Percentiles rank a stretch among this genome's conserved stretches.
These are phyloP conservation scores for Elasticomyces elasticus DNA, from an alignment of 495 filamentous ascomycete species.

Conservation along the genomic window DNA sequence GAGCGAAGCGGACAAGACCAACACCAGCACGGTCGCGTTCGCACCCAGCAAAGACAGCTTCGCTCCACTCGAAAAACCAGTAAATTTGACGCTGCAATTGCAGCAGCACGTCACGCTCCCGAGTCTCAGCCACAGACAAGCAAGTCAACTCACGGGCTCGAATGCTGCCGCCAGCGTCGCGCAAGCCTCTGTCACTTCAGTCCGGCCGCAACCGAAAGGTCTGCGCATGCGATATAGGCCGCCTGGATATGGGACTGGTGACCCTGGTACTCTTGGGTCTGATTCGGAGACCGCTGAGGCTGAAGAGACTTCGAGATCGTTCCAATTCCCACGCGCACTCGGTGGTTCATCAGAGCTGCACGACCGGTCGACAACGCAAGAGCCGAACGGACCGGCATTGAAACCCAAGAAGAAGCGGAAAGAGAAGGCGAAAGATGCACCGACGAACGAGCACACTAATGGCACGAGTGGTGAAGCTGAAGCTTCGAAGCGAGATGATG, in stretches of 20 bases:
- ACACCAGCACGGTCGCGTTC: neutral
- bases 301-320: neutral
- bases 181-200: slow-evolving; percentile 21
- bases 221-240: slow-evolving; percentile 53
- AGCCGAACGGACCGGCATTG: neutral
- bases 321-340: slow-evolving; percentile 15
- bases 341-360: slow-evolving; percentile 2
- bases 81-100: slow-evolving; percentile 20
- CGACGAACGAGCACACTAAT: neutral
- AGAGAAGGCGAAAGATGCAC: slow-evolving; percentile 5
- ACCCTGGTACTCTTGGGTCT: slow-evolving; percentile 9
- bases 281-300: slow-evolving; percentile 3
- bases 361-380: neutral
- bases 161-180: slow-evolving; percentile 36
- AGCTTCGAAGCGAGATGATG: neutral
- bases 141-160: slow-evolving; percentile 26
- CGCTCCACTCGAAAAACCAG: neutral
- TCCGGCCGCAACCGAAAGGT: slow-evolving; percentile 46
- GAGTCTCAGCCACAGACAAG: slow-evolving; percentile 28
- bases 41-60: slow-evolving; percentile 6
- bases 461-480: neutral
- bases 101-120: slow-evolving; percentile 29
- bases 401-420: slow-evolving; percentile 15
- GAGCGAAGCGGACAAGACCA: slow-evolving; percentile 28
- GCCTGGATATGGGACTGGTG: slow-evolving; percentile 9